Percentiles rank a stretch among this genome's conserved stretches.
phyloP scores from a whole-genome alignment of 1,284 basidiomycete species.

The Sparassis latifolia region DNA sequence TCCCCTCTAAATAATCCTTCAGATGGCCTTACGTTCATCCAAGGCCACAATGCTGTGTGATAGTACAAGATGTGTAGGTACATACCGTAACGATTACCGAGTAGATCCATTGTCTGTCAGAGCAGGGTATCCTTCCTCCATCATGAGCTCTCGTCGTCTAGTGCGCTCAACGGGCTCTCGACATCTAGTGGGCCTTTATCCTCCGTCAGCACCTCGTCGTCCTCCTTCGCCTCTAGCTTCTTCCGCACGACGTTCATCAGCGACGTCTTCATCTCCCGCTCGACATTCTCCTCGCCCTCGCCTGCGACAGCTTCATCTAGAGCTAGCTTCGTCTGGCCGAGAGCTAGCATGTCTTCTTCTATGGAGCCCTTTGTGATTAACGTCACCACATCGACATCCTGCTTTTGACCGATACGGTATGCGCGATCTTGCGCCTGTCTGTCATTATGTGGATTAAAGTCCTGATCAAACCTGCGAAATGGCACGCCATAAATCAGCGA shows the following conservation, averaged over 20 bases:
- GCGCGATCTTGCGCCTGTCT: constrained; percentile 96
- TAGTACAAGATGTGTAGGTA: too few species aligned
- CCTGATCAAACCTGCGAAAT: constrained; percentile 81
- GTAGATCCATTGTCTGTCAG: too few species aligned
- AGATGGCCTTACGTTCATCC: neutral
- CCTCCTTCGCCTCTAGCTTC: constrained; percentile 46
- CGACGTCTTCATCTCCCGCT: constrained; percentile 76
- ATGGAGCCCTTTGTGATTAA: constrained; percentile 91
- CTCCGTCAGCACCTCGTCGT: constrained; percentile 7
- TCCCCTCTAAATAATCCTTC: neutral
- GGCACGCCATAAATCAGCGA: constrained; percentile 1
- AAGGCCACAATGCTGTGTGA: too few species aligned
- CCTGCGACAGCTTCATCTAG: constrained; percentile 91
- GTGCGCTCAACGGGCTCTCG: constrained; percentile 7
- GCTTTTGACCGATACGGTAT: constrained; percentile 95
- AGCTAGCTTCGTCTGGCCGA: constrained; percentile 86
- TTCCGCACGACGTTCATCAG: constrained; percentile 75
- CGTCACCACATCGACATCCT: constrained; percentile 88
- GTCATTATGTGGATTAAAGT: constrained; percentile 93
- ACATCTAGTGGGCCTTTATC: constrained; percentile 3
- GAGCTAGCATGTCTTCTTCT: constrained; percentile 91
- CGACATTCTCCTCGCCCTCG: constrained; percentile 58
- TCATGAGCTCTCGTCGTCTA: constrained; percentile 2
- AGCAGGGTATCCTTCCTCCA: neutral
- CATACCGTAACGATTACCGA: too few species aligned